Percentiles rank a stretch among this genome's conserved stretches.
Evolutionary conservation across 2,329 filamentous ascomycete genomes (phyloP).

Genomic region (Fusarium abutilonis): DNA sequence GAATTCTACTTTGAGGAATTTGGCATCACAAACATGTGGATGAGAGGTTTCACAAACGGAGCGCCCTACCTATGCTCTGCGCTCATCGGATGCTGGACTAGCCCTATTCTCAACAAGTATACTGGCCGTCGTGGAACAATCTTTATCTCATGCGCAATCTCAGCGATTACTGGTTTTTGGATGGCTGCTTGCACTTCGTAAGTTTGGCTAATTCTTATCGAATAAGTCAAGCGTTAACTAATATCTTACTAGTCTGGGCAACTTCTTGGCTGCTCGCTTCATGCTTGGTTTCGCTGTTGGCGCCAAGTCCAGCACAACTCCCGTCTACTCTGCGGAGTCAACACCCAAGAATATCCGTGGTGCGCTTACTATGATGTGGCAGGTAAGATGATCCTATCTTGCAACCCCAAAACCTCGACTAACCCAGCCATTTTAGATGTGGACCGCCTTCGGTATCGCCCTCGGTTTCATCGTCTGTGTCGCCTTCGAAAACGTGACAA

Average conservation of each 20-base stretch:
- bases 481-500: constrained; percentile 44
- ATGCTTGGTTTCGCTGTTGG: constrained; percentile 52
- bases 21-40: constrained; percentile 51
- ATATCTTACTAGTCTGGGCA: constrained; percentile 10
- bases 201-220: constrained; percentile 46
- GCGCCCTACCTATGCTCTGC: constrained; percentile 65
- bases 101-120: constrained; percentile 63
- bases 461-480: constrained; percentile 53
- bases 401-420: fast-evolving
- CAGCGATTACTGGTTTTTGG: constrained; percentile 63
- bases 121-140: constrained; percentile 72
- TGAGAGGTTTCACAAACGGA: constrained; percentile 66
- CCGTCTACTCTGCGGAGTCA: constrained; percentile 51
- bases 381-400: constrained; percentile 5
- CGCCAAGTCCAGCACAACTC: constrained; percentile 50
- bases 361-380: constrained; percentile 54
- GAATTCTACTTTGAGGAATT: constrained; percentile 51
- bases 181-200: constrained; percentile 65
- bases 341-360: constrained; percentile 54
- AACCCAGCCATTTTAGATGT: constrained; percentile 28
- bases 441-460: constrained; percentile 52
- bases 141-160: constrained; percentile 68
- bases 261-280: constrained; percentile 49
- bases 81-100: constrained; percentile 50
- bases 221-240: background rate